Percentiles rank a stretch among this genome's conserved stretches.
Evolutionary conservation across 495 filamentous ascomycete genomes (phyloP).

Genomic region (Podospora tetraspora): DNA sequence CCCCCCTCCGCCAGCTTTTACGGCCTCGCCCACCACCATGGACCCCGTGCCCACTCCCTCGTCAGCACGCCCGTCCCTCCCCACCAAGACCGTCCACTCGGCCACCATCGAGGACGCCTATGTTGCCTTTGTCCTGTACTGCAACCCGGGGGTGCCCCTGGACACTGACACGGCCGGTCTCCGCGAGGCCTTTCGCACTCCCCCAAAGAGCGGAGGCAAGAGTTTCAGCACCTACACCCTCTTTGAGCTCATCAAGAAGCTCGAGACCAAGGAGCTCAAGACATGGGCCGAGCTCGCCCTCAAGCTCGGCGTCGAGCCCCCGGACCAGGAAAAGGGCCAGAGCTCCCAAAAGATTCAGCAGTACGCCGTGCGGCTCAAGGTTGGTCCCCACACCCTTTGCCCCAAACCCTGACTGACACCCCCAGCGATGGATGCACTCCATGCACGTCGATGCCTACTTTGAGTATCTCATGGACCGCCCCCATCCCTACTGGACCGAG

Average conservation of each 20-base stretch:
- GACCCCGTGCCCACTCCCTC: slow-evolving; percentile 8
- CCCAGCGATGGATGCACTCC: slow-evolving; percentile 91
- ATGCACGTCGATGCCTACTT: slow-evolving; percentile 98
- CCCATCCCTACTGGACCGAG: slow-evolving; percentile 78
- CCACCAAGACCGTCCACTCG: slow-evolving; percentile 63
- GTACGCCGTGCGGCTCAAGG: slow-evolving; percentile 91
- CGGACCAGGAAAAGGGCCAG: slow-evolving; percentile 77
- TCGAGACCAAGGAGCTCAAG: slow-evolving; percentile 86
- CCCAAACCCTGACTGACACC: neutral
- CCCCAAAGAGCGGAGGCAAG: slow-evolving; percentile 90
- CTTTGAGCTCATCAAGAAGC: slow-evolving; percentile 74
- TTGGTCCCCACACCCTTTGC: slow-evolving; percentile 33
- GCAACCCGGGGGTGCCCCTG: slow-evolving; percentile 70
- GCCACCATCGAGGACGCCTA: slow-evolving; percentile 82
- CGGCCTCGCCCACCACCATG: slow-evolving; percentile 19
- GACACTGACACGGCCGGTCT: slow-evolving; percentile 70
- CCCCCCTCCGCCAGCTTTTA: slow-evolving; percentile 15
- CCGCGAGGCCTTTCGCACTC: slow-evolving; percentile 71
- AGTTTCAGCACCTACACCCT: slow-evolving; percentile 79
- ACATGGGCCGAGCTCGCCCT: slow-evolving; percentile 92
- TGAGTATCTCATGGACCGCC: slow-evolving; percentile 77
- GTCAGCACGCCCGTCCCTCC: slow-evolving; percentile 44
- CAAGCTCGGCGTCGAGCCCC: slow-evolving; percentile 85
- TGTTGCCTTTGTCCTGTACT: slow-evolving; percentile 84
- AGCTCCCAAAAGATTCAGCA: slow-evolving; percentile 97